Evolutionary conservation across 2,329 filamentous ascomycete species (phyloP).

Genomic region (Aspergillus sp.): DNA sequence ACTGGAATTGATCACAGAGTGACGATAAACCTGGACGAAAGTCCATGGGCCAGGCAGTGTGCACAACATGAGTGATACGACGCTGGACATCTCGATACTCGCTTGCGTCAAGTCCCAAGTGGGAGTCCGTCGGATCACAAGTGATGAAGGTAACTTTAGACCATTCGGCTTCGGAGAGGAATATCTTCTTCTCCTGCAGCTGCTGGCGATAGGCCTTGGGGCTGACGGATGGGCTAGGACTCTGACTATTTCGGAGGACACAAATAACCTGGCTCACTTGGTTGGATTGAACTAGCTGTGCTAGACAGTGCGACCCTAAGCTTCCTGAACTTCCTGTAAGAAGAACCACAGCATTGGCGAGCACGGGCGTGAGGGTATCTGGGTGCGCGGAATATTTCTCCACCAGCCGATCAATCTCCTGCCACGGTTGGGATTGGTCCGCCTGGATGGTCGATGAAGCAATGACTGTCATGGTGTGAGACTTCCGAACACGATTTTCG

Average conservation of each 20-base stretch:
- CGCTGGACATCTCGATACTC: background rate
- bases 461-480: background rate
- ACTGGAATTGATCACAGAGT: conserved; percentile 2
- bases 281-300: background rate
- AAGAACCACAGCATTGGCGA: background rate
- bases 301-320: background rate
- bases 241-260: background rate
- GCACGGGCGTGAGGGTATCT: background rate
- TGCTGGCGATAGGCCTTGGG: background rate
- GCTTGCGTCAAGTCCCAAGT: background rate
- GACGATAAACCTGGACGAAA: background rate
- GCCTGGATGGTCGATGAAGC: background rate
- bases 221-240: background rate
- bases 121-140: background rate
- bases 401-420: background rate
- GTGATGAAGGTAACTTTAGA: background rate
- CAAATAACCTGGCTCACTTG: background rate
- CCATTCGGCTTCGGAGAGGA: background rate
- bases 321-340: background rate
- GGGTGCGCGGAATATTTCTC: background rate
- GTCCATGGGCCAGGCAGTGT: conserved; percentile 13
- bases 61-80: conserved; percentile 6
- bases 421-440: background rate
- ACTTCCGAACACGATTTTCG: background rate
- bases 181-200: background rate